Base-by-base conservation (phyloP, 129 eudicot genomes). In the Centella asiatica region DNA sequence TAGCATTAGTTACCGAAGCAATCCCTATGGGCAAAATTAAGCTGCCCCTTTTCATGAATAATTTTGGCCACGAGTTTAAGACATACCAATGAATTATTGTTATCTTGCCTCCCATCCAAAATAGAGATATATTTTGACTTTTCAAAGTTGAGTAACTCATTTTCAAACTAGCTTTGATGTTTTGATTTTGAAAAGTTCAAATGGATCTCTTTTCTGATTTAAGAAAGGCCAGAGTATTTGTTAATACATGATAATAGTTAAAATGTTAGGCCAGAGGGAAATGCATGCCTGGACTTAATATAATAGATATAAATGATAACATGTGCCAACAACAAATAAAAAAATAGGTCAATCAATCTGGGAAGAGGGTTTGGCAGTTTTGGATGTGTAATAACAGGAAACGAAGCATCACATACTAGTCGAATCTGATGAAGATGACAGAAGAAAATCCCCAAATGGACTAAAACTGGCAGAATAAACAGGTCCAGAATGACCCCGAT, bases 351-450 rank as follows among this genome's bases (percentile, higher is more conserved):
- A 52, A 8, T 52, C 12, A 25, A 26, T 25, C 34, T 10, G 34
- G 33, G 26, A 52, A 8, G 14, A 25, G 12, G 14, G n/a, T 48
- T 11, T 27, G 27, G 5, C 22, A 33, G 23, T 46, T 18, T 27
- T 24, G 33, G 2, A 26, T n/a, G 39, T 18, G 57, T 28, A 51
- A 6, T 26, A 19, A 56, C 56, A 23, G 44, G 19, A 65, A 52
- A 65, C 17, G 1, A 42, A 45, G 64, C 46, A 65, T 18, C 60
- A 55, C 70, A 23, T 79, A 81, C 95, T 78, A 64, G 98, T 90
- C 34, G 95, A 82, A 83, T 93, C 99, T 48, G 99, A 81, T 80
- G 99, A 93, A 49, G 99, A 93, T 31, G 99, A 93, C 57, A 93
- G 80, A 77, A 93, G 78, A 64, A 82, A 88, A 93, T 93, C 99